Percentiles rank a stretch among this genome's conserved stretches.
phyloP scores from a whole-genome alignment of 192 early-diverging fungal genomes.

The Coemansia sp. region DNA sequence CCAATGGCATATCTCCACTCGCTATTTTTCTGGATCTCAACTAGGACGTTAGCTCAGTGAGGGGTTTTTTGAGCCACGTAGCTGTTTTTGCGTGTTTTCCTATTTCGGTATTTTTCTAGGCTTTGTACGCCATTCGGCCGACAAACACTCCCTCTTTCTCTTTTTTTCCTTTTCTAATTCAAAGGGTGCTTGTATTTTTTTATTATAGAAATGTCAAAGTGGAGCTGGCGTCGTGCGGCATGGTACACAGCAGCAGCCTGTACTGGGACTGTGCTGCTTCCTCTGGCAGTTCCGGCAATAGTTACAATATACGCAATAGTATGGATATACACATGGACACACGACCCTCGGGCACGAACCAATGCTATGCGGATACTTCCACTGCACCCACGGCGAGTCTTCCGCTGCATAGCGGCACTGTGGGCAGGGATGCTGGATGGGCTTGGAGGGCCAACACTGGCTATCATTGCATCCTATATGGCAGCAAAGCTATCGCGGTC shows the following conservation, averaged over 20 bases:
- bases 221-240: conserved; percentile 27
- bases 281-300: conserved; percentile 37
- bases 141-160: neutral
- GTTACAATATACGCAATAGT: conserved; percentile 30
- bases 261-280: conserved; percentile 27
- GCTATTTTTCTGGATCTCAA: too few species aligned
- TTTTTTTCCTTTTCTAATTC: neutral
- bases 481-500: conserved; percentile 44
- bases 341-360: conserved; percentile 46
- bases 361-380: conserved; percentile 36
- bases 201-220: conserved; percentile 1
- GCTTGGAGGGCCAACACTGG: conserved; percentile 45
- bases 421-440: conserved; percentile 53
- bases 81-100: too few species aligned
- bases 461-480: conserved; percentile 41
- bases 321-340: conserved; percentile 53
- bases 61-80: too few species aligned
- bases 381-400: conserved; percentile 41
- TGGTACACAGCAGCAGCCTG: conserved; percentile 15
- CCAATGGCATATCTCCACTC: too few species aligned
- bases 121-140: too few species aligned
- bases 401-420: conserved; percentile 43
- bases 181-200: neutral
- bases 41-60: too few species aligned
- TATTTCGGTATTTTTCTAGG: too few species aligned